Evolutionary conservation across 805 yeast genomes (phyloP).

Genomic region (Yarrowia divulgata): DNA sequence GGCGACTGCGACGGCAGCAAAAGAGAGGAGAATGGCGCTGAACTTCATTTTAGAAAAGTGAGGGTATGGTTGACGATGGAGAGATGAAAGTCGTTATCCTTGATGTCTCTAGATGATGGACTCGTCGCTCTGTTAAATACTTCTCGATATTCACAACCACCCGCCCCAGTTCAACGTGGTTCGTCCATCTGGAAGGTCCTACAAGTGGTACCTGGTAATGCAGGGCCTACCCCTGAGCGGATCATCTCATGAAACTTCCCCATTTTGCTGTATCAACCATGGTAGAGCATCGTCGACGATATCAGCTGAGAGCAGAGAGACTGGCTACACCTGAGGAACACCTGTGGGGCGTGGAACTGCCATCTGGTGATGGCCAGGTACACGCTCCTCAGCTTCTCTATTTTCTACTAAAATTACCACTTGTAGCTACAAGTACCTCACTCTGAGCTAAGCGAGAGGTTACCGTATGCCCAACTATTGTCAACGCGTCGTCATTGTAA

Average conservation of each 20-base stretch:
- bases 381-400: background rate
- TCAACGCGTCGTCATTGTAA: no score
- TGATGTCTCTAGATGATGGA: background rate
- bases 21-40: conserved; percentile 12
- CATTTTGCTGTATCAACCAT: background rate
- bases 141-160: background rate
- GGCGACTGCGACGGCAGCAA: conserved; percentile 24
- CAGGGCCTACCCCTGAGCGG: conserved; percentile 26
- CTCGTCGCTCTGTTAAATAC: background rate
- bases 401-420: background rate
- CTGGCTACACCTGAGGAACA: background rate
- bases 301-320: conserved; percentile 5
- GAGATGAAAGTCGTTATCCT: background rate
- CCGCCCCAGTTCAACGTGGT: background rate
- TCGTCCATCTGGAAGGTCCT: background rate
- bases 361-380: no score
- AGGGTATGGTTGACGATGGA: background rate
- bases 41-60: conserved; percentile 3
- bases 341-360: background rate
- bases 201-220: conserved; percentile 14
- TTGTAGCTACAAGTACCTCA: no score
- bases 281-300: background rate
- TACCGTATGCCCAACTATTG: no score
- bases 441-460: no score
- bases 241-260: background rate